Percentiles rank a stretch among this genome's conserved stretches.
phyloP scores from a whole-genome alignment of 345 rosid species.

The Odontarrhena argentea region DNA sequence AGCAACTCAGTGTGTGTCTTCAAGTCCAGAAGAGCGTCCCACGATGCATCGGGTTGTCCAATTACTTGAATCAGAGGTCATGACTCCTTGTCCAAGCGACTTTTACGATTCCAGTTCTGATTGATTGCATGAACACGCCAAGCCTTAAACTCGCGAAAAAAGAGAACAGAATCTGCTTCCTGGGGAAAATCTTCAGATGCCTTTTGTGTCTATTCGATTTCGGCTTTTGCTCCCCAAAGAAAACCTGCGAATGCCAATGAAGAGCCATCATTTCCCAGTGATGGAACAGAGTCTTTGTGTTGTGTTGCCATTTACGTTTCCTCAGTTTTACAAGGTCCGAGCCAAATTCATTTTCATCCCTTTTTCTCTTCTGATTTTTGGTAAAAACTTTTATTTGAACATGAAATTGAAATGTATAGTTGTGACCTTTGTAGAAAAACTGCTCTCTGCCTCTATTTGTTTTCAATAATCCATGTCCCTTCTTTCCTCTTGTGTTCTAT shows the following conservation, averaged over 20 bases:
- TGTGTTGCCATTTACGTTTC: constrained; percentile 22
- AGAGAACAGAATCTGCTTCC: neutral
- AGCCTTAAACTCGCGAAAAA: neutral
- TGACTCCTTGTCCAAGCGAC: constrained; percentile 99
- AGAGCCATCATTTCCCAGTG: constrained; percentile 18
- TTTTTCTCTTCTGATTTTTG: constrained; percentile 32
- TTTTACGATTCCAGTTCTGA: constrained; percentile 93
- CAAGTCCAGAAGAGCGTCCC: constrained; percentile 84
- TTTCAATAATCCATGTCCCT: constrained; percentile 29
- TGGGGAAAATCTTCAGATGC: constrained; percentile 1
- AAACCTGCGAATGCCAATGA: constrained; percentile 27
- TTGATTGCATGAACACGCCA: constrained; percentile 39
- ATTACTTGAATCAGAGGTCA: constrained; percentile 89
- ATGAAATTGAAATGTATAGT: constrained; percentile 34
- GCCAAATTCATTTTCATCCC: constrained; percentile 30
- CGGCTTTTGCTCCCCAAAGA: constrained; percentile 7
- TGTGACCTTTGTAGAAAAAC: constrained; percentile 33
- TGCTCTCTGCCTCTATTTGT: constrained; percentile 24
- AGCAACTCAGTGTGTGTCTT: constrained; percentile 79
- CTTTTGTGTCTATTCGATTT: constrained; percentile 1
- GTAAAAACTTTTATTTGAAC: constrained; percentile 31
- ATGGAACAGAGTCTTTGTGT: constrained; percentile 27
- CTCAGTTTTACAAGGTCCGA: constrained; percentile 28
- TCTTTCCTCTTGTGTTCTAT: neutral
- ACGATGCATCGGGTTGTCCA: constrained; percentile 97